Base-by-base conservation (phyloP, 768 basidiomycete species). In the Leccinellum luteum region DNA sequence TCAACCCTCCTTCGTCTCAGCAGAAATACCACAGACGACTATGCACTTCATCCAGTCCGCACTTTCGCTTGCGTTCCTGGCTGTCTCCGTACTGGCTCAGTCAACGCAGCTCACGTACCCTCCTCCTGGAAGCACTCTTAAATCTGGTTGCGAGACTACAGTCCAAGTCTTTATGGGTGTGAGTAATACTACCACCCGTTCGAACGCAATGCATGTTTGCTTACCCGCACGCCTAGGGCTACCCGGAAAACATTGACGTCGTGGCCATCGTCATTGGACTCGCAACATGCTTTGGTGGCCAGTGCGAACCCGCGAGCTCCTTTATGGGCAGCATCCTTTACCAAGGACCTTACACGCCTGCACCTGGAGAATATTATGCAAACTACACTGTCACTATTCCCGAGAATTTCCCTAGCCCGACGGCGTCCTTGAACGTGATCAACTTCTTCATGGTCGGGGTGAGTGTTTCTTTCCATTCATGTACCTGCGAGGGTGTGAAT, bases 391-490 rank as follows among this genome's bases (percentile, higher is more conserved):
- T 75, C 10, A 59, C 56, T 3, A 49, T 74, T 10, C 70, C 80
- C 2, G 3, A 60, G 23, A 19, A 4, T 3, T 61, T 73, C n/a
- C 9, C 61, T 1, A 48, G 66, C 44, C 76, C 74, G 3, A 9
- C n/a, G 0, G 74, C 74, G 12, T 73, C 74, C 50, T 58, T 80
- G 48, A 71, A 69, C 13, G 73, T 75, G 6, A 69, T 72, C 49
- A 74, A 77, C 62, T 58, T 76, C 0, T 64, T 73, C 28, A 62
- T 80, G 58, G 68, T 77, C 19, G 79, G 78, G 56, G 78, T 80
- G 61, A 65, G 77, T 70, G 14, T 3, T 52, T 44, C 19, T 45
- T 6, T 10, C 3, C 23, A 6, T 41, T 3, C 32, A 8, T 41
- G 19, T 28, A 28, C 7, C 23, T 25, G 12, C 21, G 12, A 13